A percentile compares a stretch with the other conserved stretches of the same genome.
These are phyloP conservation scores for Chrysanthemum seticuspe DNA, from an alignment of 129 eudicot species.

Conservation along the genomic window DNA sequence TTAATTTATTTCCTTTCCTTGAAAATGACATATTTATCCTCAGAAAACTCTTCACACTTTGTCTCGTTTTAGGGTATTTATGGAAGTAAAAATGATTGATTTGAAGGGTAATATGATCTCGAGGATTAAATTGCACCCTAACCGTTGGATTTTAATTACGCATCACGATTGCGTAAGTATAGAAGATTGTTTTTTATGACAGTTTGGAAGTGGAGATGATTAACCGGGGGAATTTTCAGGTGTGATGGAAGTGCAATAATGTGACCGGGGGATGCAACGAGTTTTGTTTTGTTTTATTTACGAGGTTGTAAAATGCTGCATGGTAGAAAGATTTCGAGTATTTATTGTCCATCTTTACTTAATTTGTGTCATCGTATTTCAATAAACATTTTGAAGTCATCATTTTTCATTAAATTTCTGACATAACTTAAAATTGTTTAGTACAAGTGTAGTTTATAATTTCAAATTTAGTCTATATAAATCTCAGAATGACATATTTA, in stretches of 20 bases:
- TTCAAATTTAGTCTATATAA: too few species aligned
- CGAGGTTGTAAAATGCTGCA: slow-evolving; percentile 31
- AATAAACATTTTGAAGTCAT: background rate
- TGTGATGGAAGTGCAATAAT: slow-evolving; percentile 29
- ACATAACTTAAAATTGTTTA: too few species aligned
- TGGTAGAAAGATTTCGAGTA: slow-evolving; percentile 3
- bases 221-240: slow-evolving; percentile 44
- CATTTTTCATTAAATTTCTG: background rate
- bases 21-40: slow-evolving; percentile 22
- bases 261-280: slow-evolving; percentile 29
- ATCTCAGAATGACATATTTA: too few species aligned
- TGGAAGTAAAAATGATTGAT: slow-evolving; percentile 22
- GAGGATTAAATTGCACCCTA: background rate
- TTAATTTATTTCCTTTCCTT: background rate
- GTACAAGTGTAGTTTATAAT: too few species aligned
- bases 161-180: slow-evolving; percentile 38
- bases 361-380: slow-evolving; percentile 14
- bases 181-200: slow-evolving; percentile 23
- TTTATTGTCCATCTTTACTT: background rate
- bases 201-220: slow-evolving; percentile 30
- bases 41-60: background rate
- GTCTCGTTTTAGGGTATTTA: slow-evolving; percentile 2
- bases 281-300: slow-evolving; percentile 29
- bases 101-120: slow-evolving; percentile 34
- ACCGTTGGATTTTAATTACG: slow-evolving; percentile 18